Conservation (phyloP, 2,329 filamentous ascomycete genomes). For the Claviceps sp. region DNA sequence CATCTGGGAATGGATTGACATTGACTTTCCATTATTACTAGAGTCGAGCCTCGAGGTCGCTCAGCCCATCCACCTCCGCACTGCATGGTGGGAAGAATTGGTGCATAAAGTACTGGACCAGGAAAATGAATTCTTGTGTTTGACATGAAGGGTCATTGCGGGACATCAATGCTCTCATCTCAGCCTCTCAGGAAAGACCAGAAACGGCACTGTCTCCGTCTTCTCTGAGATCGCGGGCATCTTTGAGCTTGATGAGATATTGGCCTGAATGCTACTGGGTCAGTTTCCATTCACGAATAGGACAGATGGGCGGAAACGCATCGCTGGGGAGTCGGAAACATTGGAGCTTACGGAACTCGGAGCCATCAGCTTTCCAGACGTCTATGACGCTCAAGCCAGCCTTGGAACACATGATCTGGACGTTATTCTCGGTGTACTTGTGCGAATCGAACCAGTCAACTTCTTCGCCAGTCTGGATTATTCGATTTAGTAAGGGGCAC, state of each 20-base stretch:
- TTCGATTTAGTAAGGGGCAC: conserved; percentile 12
- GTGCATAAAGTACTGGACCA: conserved; percentile 18
- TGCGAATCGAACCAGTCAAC: conserved; percentile 32
- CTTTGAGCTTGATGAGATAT: conserved; percentile 22
- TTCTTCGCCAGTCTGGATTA: conserved; percentile 20
- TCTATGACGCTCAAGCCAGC: conserved; percentile 22
- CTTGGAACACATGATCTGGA: conserved; percentile 25
- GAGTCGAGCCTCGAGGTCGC: conserved; percentile 8
- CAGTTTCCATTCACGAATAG: conserved; percentile 7
- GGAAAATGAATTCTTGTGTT: conserved; percentile 23
- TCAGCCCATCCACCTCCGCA: conserved; percentile 15
- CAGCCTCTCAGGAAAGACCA: conserved; percentile 9
- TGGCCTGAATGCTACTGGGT: conserved; percentile 17
- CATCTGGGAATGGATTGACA: conserved; percentile 23
- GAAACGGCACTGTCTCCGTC: conserved; percentile 26
- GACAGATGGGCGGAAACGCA: background rate
- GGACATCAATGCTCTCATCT: background rate
- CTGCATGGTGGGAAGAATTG: conserved; percentile 27
- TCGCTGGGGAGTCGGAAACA: background rate
- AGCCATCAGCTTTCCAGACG: conserved; percentile 23
- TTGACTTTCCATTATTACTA: conserved; percentile 11
- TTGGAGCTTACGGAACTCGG: conserved; percentile 24
- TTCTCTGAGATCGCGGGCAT: conserved; percentile 16
- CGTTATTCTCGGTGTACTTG: conserved; percentile 24
- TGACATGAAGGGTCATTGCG: conserved; percentile 17